phyloP scores from a whole-genome alignment of 768 basidiomycete species.

The Amyloporia xantha region DNA sequence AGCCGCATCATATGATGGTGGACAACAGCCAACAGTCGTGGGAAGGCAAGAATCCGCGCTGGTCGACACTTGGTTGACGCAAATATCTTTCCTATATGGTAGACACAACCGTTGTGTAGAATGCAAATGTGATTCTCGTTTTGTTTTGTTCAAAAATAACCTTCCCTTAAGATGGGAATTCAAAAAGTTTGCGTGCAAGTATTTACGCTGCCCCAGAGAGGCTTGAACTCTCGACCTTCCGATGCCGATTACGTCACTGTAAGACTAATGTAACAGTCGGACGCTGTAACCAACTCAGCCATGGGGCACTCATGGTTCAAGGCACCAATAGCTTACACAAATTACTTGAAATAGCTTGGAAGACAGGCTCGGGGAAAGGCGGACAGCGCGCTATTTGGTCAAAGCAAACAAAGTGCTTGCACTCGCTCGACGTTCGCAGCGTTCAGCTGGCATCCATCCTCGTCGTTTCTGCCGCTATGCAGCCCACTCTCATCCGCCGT shows the following conservation, averaged over 20 bases:
- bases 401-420: too few species aligned
- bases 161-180: too few species aligned
- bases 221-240: slow-evolving; percentile 57
- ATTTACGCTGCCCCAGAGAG: not conserved
- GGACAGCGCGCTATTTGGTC: not conserved
- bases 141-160: too few species aligned
- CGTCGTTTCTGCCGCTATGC: slow-evolving; percentile 43
- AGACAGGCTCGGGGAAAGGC: not conserved
- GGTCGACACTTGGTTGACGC: too few species aligned
- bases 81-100: too few species aligned
- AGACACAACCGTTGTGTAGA: slow-evolving; percentile 74
- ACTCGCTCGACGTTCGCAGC: not conserved
- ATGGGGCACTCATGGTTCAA: slow-evolving; percentile 45
- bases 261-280: slow-evolving; percentile 49
- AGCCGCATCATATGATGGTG: too few species aligned
- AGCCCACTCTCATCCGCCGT: slow-evolving; percentile 77
- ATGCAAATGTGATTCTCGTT: slow-evolving; percentile 75
- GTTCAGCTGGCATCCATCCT: not conserved
- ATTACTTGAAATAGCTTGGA: too few species aligned
- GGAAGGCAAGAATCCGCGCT: too few species aligned
- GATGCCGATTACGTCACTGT: slow-evolving; percentile 11
- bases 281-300: slow-evolving; percentile 76
- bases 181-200: too few species aligned
- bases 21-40: too few species aligned
- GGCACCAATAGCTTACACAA: too few species aligned